Percentiles rank a stretch among this genome's conserved stretches.
Conservation (phyloP, 768 basidiomycete species). For the Amanita rimosa region DNA sequence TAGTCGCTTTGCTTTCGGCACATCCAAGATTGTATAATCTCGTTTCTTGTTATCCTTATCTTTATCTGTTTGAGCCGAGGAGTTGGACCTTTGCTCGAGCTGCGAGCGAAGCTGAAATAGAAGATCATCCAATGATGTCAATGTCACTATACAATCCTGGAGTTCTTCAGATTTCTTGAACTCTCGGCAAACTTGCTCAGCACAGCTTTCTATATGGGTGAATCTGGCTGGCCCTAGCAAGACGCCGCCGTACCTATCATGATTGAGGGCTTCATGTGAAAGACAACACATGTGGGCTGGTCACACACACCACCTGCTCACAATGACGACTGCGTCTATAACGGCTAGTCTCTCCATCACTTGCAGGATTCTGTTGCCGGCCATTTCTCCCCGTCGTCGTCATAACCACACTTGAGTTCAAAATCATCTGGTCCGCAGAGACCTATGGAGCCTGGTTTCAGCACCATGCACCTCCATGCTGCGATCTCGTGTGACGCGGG, state of each 20-base stretch:
- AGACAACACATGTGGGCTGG: not conserved
- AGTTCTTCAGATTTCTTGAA: slow-evolving; percentile 64
- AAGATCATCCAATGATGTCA: slow-evolving; percentile 51
- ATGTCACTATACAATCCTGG: slow-evolving; percentile 43
- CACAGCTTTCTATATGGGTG: slow-evolving; percentile 66
- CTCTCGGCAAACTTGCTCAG: slow-evolving; percentile 58
- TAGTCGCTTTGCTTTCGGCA: slow-evolving; percentile 55
- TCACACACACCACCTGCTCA: slow-evolving; percentile 57
- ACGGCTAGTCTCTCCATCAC: slow-evolving; percentile 61
- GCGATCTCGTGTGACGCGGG: slow-evolving; percentile 63
- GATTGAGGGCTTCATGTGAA: not conserved
- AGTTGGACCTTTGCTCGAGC: slow-evolving; percentile 19
- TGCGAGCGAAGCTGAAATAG: slow-evolving; percentile 45
- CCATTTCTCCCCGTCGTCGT: slow-evolving; percentile 77
- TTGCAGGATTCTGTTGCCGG: slow-evolving; percentile 47
- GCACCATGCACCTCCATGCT: slow-evolving; percentile 71
- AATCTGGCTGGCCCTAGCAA: slow-evolving; percentile 71
- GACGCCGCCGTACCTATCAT: slow-evolving; percentile 66
- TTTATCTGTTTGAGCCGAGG: slow-evolving; percentile 3
- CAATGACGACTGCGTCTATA: slow-evolving; percentile 71
- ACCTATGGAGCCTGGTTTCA: slow-evolving; percentile 55
- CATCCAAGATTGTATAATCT: slow-evolving; percentile 47
- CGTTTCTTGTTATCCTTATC: slow-evolving; percentile 15
- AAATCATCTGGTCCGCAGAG: slow-evolving; percentile 70
- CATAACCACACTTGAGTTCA: slow-evolving; percentile 45